Evolutionary conservation across 768 basidiomycete species (phyloP), one percentile per base, ranked within the genome.

Genomic region (Xanthoconium purpureum): DNA sequence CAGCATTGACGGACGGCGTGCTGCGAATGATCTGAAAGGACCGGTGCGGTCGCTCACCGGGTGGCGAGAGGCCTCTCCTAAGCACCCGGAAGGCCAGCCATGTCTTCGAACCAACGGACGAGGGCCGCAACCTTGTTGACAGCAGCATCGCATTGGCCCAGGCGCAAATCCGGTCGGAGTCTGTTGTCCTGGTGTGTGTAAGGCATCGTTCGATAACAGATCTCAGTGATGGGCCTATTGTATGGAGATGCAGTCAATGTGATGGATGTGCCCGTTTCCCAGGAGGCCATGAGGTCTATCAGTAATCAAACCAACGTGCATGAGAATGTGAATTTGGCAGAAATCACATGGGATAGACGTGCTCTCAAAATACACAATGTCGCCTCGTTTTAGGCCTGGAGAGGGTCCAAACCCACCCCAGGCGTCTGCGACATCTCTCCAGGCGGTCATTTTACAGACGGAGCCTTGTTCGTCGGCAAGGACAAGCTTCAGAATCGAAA

Each of bases 141-240:
- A 9, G 77, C 78, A 10, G 83, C 81, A 54, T 92, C 89, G 55
- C 84, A 89, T 56, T 75, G 74, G 1, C 84, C 88, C 4, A 93
- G 74, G 35, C 89, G 77, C 40, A 91, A 69, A 69, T 93, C 91
- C 17, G 91, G 89, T 7, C 88, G 79, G 6, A 88, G 71, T 6
- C 75, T 75, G 17, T 74, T 73, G 66, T 92, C 89, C 57, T 81
- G 79, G 30, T 75, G 76, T 1, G 78, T 75, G 59, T 80, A 78
- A 3, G 89, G 87, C 81, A 92, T 81, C 8, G 88, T 86, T 18
- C 91, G 83, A 71, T 87, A 93, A 66, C 91, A 93, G 15, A 92
- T 84, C 59, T 84, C 78, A 46, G 84, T 66, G 49, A 68, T 73
- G 1, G 89, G 86, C 46, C 79, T 82, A 28, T 84, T 78, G 61